Evolutionary conservation across 1,139 yeast species (phyloP).

Genomic region (Suhomyces terraborum): DNA sequence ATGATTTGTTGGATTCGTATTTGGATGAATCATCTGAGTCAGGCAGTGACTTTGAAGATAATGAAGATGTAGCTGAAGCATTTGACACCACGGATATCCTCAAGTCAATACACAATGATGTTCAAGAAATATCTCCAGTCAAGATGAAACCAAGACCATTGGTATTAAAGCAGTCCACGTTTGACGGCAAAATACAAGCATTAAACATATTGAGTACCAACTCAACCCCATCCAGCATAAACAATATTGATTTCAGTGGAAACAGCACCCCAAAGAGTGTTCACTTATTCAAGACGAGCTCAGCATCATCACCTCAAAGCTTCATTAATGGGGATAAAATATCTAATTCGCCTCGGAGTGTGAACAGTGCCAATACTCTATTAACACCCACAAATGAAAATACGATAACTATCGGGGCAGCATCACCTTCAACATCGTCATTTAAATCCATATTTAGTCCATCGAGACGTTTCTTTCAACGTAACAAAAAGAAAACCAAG

Average conservation of each 20-base stretch:
- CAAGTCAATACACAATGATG: slow-evolving; percentile 1
- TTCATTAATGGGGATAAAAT: background rate
- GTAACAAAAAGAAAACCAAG: slow-evolving; percentile 18
- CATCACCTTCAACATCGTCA: slow-evolving; percentile 35
- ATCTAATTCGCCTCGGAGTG: slow-evolving; percentile 14
- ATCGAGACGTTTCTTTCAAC: slow-evolving; percentile 31
- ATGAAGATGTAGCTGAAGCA: slow-evolving; percentile 8
- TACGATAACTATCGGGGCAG: slow-evolving; percentile 36
- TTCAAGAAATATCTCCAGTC: background rate
- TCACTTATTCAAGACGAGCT: background rate
- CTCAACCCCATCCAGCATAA: background rate
- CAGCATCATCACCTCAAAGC: slow-evolving; percentile 7
- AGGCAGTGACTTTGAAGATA: slow-evolving; percentile 34
- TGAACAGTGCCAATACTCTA: slow-evolving; percentile 18
- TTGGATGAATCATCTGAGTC: slow-evolving; percentile 43
- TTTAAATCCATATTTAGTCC: slow-evolving; percentile 37
- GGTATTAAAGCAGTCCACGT: slow-evolving; percentile 8
- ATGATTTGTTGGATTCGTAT: slow-evolving; percentile 48
- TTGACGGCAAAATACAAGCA: slow-evolving; percentile 3
- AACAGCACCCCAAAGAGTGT: slow-evolving; percentile 1
- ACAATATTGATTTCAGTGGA: slow-evolving; percentile 2
- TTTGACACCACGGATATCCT: slow-evolving; percentile 14
- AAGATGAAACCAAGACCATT: slow-evolving; percentile 11
- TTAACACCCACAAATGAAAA: slow-evolving; percentile 26
- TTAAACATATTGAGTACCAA: slow-evolving; percentile 4